Conservation (phyloP, 2,329 filamentous ascomycete species). For the Leptoxyphium fumago region DNA sequence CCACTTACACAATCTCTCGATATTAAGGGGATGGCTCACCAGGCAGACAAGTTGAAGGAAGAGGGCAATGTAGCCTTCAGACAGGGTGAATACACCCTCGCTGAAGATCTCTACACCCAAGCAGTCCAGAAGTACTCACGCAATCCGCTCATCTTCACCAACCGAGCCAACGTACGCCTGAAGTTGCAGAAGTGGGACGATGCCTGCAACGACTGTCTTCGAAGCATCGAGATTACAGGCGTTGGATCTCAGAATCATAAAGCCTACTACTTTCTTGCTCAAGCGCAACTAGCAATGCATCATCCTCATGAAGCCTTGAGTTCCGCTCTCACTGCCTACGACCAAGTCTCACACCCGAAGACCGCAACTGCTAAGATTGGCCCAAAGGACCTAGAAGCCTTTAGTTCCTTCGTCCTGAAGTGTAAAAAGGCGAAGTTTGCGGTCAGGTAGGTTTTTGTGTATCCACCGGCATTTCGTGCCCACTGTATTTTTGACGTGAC, state of each 20-base stretch:
- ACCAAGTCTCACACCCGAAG: conserved; percentile 26
- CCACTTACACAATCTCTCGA: no score
- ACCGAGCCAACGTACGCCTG: conserved; percentile 70
- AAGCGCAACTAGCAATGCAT: conserved; percentile 63
- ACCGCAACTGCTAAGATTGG: conserved; percentile 9
- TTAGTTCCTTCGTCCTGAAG: conserved; percentile 59
- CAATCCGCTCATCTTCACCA: conserved; percentile 73
- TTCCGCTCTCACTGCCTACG: conserved; percentile 58
- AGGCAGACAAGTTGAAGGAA: conserved; percentile 33
- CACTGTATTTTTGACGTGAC: no score
- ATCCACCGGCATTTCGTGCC: no score
- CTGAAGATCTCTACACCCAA: conserved; percentile 57
- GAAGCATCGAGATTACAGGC: conserved; percentile 54
- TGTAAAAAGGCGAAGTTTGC: conserved; percentile 86
- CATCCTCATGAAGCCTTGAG: conserved; percentile 59
- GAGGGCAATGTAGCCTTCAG: conserved; percentile 52
- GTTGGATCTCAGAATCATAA: conserved; percentile 39
- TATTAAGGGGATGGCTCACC: conserved; percentile 13
- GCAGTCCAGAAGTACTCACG: conserved; percentile 66
- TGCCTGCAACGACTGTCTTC: conserved; percentile 62
- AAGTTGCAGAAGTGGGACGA: conserved; percentile 59
- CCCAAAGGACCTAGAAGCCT: conserved; percentile 17
- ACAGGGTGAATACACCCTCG: conserved; percentile 46
- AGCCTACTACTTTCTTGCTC: conserved; percentile 60
- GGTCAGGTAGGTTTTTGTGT: conserved; percentile 17